These are phyloP conservation scores for Meyerozyma guilliermondii DNA, from an alignment of 1,139 yeast species.

Conservation along the genomic window DNA sequence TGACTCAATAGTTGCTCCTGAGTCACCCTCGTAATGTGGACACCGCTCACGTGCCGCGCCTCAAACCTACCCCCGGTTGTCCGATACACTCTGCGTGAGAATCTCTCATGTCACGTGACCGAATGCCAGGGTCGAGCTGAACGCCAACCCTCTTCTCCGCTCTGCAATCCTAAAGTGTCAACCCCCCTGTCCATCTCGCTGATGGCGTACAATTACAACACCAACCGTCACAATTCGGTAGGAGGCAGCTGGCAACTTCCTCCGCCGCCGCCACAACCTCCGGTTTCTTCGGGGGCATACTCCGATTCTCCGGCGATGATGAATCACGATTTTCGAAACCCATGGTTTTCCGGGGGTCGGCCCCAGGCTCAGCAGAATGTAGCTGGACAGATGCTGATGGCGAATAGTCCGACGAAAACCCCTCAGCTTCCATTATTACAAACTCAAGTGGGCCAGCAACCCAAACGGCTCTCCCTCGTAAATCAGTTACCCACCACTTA, in stretches of 20 bases:
- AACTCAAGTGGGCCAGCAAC: conserved; percentile 28
- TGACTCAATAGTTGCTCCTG: no score
- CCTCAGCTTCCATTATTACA: conserved; percentile 19
- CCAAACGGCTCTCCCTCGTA: conserved; percentile 40
- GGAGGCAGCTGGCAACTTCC: conserved; percentile 42
- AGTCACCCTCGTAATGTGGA: no score
- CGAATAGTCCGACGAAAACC: conserved; percentile 26
- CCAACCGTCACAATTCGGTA: conserved; percentile 35
- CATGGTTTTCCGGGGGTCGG: conserved; percentile 34
- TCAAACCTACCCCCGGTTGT: background rate
- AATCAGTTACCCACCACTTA: conserved; percentile 50
- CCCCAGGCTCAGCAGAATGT: conserved; percentile 4
- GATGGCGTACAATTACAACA: conserved; percentile 21
- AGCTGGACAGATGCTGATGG: conserved; percentile 12
- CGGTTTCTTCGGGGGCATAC: background rate
- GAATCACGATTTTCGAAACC: conserved; percentile 30
- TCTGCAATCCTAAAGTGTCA: background rate
- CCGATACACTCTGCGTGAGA: background rate
- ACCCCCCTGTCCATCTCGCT: background rate
- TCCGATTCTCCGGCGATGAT: conserved; percentile 4
- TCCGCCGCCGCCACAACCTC: conserved; percentile 16
- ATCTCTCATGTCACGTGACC: background rate
- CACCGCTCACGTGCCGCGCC: background rate
- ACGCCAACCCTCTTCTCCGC: background rate
- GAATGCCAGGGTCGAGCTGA: background rate